Evolutionary conservation across 495 filamentous ascomycete species (phyloP), one percentile per base, ranked within the genome.

Genomic region (Trichoderma reesei): DNA sequence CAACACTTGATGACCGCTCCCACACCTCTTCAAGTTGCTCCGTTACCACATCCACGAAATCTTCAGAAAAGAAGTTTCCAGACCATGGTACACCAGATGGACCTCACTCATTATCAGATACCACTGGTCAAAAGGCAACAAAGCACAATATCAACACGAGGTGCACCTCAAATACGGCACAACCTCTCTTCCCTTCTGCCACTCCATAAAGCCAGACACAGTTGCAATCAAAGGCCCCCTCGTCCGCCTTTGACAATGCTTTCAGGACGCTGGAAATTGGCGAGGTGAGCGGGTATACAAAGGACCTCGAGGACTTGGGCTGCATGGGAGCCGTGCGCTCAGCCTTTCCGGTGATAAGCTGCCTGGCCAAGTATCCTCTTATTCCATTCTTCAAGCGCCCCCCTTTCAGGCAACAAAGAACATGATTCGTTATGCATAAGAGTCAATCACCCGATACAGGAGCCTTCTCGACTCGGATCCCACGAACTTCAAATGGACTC

Each of bases 181-280:
- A 73, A 74, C 63, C 80, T 78, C 1, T 5, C 14, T 48, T 66
- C 76, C 60, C 66, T 63, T 37, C 59, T 10, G 2, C 1, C 31
- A 34, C 37, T 10, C 51, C 6, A 9, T 16, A 39, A 26, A 38
- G 36, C 1, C 41, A 31, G 4, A 20, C 8, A 51, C 66, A 1
- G 42, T 61, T 4, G 54, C 62, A 31, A 41, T 46, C 8, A n/a
- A 72, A n/a, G 75, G 63, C 8, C 11, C 76, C 36, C 80, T 80
- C 67, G 46, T 69, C 85, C 41, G 76, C 72, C 39, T 86, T 85
- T 67, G 83, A 83, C 0, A 77, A 83, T 10, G 80, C 77, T 0
- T 85, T 86, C 65, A 69, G 70, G 1, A 83, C 78, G 72, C 72
- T 85, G 11, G 82, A 86, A 56, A 56, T 56, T 34, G 51, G 51